These are phyloP conservation scores for Nannochloris sp. DNA, from an alignment of 139 green algal genomes.

Conservation along the genomic window DNA sequence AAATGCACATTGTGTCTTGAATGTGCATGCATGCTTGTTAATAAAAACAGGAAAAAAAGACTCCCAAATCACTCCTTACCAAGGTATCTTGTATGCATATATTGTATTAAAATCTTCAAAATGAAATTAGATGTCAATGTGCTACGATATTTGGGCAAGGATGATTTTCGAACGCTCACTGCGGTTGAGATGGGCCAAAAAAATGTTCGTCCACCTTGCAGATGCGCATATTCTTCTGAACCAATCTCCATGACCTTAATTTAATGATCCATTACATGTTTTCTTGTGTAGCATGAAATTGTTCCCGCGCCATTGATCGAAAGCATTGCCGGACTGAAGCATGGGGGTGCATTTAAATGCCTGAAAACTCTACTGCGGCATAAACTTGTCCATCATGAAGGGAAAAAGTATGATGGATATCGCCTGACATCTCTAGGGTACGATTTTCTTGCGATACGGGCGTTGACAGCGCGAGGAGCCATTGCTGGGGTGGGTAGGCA, in stretches of 20 bases:
- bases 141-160: conserved; percentile 85
- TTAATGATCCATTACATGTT: background rate
- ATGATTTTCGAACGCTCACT: conserved; percentile 92
- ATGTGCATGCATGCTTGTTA: too few species aligned
- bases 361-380: conserved; percentile 76
- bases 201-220: conserved; percentile 56
- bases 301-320: conserved; percentile 84
- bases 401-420: conserved; percentile 84
- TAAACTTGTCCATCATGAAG: conserved; percentile 97
- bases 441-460: conserved; percentile 92
- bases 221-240: background rate
- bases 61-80: too few species aligned
- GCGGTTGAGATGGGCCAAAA: conserved; percentile 96
- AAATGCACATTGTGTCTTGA: too few species aligned
- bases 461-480: conserved; percentile 66
- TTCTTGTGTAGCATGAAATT: conserved; percentile 78
- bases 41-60: too few species aligned
- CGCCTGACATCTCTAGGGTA: conserved; percentile 91
- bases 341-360: conserved; percentile 73
- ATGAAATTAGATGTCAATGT: conserved; percentile 98
- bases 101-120: background rate
- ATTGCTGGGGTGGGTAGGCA: conserved; percentile 76
- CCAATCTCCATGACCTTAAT: background rate
- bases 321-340: conserved; percentile 85
- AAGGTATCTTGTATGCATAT: background rate